These are phyloP conservation scores for Diversispora epigaea DNA, from an alignment of 192 early-diverging fungal genomes.

Conservation along the genomic window DNA sequence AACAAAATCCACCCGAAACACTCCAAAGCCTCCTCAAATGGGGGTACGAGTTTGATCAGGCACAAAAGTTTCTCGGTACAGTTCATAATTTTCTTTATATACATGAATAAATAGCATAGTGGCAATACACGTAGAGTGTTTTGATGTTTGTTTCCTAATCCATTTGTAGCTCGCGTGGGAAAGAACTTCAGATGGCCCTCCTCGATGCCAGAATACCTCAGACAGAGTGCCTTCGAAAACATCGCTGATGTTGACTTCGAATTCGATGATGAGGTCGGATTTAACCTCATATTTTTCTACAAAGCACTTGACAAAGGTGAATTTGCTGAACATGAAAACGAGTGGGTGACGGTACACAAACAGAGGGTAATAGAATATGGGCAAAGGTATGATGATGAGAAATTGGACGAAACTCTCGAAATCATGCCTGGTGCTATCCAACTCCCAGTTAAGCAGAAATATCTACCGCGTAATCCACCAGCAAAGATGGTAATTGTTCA, in stretches of 20 bases:
- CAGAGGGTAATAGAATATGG: too few species aligned
- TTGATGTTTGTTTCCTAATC: slow-evolving; percentile 18
- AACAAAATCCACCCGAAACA: slow-evolving; percentile 19
- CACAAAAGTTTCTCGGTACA: slow-evolving; percentile 27
- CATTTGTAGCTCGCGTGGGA: slow-evolving; percentile 20
- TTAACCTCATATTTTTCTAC: slow-evolving; percentile 26
- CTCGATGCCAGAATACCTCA: slow-evolving; percentile 25
- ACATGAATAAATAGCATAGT: slow-evolving; percentile 19
- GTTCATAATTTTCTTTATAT: slow-evolving; percentile 17
- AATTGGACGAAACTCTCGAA: too few species aligned
- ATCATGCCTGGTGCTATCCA: too few species aligned
- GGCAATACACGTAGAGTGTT: too few species aligned
- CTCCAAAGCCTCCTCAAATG: slow-evolving; percentile 7
- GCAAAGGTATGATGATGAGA: too few species aligned
- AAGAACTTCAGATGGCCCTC: slow-evolving; percentile 27
- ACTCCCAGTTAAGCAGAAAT: too few species aligned
- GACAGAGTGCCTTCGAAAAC: slow-evolving; percentile 1
- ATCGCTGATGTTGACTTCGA: slow-evolving; percentile 13
- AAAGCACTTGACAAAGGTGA: slow-evolving; percentile 19
- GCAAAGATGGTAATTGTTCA: too few species aligned
- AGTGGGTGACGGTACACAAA: too few species aligned
- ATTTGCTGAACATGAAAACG: slow-evolving; percentile 10
- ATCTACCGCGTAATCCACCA: too few species aligned
- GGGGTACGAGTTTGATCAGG: background rate
- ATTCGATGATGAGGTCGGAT: slow-evolving; percentile 7